phyloP scores from a whole-genome alignment of 345 rosid genomes.

The Bretschneidera sinensis region DNA sequence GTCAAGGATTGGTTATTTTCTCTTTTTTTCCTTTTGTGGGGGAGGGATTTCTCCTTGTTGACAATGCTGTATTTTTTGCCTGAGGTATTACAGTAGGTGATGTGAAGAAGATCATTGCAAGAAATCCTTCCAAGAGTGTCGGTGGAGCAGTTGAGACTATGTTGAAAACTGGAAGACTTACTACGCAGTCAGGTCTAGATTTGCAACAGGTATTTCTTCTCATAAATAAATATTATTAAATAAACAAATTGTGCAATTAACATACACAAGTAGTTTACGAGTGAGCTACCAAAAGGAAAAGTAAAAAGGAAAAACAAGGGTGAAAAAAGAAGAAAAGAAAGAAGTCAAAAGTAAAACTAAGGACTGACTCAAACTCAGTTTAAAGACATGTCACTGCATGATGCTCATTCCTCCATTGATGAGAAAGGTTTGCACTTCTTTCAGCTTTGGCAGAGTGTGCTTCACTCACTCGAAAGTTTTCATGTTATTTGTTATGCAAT shows the following conservation, averaged over 20 bases:
- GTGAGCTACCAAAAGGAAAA: no score
- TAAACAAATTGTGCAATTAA: no score
- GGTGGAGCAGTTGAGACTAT: constrained; percentile 61
- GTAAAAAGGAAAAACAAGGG: no score
- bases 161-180: constrained; percentile 74
- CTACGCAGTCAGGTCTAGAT: constrained; percentile 76
- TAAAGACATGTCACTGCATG: not conserved
- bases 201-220: constrained; percentile 62
- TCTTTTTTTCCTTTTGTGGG: not conserved
- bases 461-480: no score
- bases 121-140: constrained; percentile 40
- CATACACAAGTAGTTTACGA: no score
- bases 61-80: constrained; percentile 5
- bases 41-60: not conserved
- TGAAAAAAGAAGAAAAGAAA: no score
- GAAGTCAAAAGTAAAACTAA: no score
- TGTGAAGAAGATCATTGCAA: constrained; percentile 65
- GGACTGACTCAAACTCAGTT: no score
- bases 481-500: no score
- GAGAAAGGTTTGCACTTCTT: no score
- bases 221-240: no score
- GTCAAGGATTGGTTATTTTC: no score
- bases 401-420: not conserved
- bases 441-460: not conserved
- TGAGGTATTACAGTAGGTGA: constrained; percentile 49